Evolutionary conservation across 208 protist genomes (phyloP).

Genomic region (Histomonas meleagridis): DNA sequence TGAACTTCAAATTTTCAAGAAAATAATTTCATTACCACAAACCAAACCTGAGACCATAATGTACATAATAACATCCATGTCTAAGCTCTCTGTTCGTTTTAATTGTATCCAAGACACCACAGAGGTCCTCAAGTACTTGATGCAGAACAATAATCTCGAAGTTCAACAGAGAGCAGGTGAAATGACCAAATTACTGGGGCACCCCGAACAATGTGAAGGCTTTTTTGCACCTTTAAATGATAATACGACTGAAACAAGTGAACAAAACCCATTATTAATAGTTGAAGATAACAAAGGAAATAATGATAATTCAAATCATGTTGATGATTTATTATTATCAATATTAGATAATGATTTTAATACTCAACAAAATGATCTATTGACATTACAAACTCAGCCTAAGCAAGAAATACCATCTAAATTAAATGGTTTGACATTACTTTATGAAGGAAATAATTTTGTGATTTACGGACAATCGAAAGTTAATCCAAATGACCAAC

Average conservation of each 20-base stretch:
- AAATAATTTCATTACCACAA: background rate
- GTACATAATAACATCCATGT: background rate
- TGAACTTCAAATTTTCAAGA: background rate
- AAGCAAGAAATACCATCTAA: background rate
- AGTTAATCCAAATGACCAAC: background rate
- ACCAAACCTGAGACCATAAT: background rate
- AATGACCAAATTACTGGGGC: too few species aligned
- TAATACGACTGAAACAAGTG: too few species aligned
- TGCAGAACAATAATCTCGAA: background rate
- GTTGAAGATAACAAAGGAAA: too few species aligned
- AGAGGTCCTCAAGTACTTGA: background rate
- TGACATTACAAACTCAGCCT: background rate
- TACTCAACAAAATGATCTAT: background rate
- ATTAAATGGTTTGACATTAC: background rate
- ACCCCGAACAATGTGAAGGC: too few species aligned
- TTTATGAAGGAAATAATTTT: background rate
- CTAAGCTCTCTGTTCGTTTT: background rate
- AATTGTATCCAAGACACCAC: background rate
- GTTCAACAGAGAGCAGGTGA: slow-evolving; percentile 4
- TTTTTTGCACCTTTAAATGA: too few species aligned
- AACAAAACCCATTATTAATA: too few species aligned
- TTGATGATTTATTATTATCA: background rate
- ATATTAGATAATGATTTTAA: background rate
- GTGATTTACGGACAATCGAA: background rate
- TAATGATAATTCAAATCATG: background rate